phyloP scores from a whole-genome alignment of 75 land plant species.

The Selaginella tamariscina region DNA sequence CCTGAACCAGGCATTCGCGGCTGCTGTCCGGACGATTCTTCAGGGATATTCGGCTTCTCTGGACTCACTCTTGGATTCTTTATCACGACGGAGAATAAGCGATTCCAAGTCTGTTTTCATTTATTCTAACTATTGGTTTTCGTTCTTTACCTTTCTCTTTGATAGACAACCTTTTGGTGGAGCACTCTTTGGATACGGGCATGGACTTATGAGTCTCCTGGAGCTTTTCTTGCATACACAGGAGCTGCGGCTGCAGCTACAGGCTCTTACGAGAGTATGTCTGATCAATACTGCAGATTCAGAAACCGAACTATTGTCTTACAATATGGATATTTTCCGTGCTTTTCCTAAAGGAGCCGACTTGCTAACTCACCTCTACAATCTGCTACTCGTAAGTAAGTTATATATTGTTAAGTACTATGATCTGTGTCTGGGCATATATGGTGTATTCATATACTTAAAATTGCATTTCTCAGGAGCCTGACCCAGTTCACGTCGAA shows the following conservation, averaged over 20 bases:
- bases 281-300: conserved; percentile 15
- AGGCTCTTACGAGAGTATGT: conserved; percentile 58
- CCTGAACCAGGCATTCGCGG: conserved; percentile 86
- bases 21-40: conserved; percentile 59
- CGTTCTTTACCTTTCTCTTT: background rate
- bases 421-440: background rate
- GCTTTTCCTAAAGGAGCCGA: conserved; percentile 68
- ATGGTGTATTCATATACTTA: background rate
- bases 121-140: too few species aligned
- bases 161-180: conserved; percentile 17
- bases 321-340: conserved; percentile 18
- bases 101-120: too few species aligned
- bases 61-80: conserved; percentile 51
- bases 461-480: conserved; percentile 37
- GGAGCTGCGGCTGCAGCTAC: conserved; percentile 50
- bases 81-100: conserved; percentile 32
- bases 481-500: conserved; percentile 52
- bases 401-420: background rate
- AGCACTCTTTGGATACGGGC: conserved; percentile 33
- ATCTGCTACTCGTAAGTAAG: conserved; percentile 46
- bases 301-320: conserved; percentile 10
- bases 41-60: conserved; percentile 66
- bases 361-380: conserved; percentile 66
- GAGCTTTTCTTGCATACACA: conserved; percentile 72
- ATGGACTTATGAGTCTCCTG: conserved; percentile 51